phyloP scores from a whole-genome alignment of 139 green algal species.

The Coelastrella sp. region DNA sequence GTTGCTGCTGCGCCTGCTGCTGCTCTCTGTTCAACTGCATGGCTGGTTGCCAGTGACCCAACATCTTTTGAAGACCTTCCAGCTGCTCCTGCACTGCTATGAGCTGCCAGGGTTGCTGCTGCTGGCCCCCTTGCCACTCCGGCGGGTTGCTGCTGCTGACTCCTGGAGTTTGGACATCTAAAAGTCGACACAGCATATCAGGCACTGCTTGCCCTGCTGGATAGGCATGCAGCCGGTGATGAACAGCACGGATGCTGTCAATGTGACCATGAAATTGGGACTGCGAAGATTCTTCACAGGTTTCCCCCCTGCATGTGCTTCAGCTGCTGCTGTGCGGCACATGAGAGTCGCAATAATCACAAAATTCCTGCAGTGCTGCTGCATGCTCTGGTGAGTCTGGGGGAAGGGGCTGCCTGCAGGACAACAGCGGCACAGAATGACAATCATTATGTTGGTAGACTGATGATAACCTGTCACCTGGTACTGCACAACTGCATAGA shows the following conservation, averaged over 20 bases:
- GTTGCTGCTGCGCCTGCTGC: no score
- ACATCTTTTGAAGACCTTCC: no score
- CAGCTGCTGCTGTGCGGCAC: no score
- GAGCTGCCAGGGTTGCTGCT: not conserved
- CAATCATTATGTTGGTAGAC: no score
- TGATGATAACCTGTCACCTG: no score
- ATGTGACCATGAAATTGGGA: not conserved
- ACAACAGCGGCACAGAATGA: not conserved
- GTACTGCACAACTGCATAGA: no score
- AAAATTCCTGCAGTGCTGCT: slow-evolving; percentile 6
- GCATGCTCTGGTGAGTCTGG: slow-evolving; percentile 30
- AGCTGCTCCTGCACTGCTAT: not conserved
- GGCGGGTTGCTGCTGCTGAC: not conserved
- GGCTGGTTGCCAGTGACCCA: no score
- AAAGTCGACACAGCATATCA: not conserved
- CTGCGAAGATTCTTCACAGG: not conserved
- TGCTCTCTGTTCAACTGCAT: no score
- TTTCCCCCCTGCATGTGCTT: no score
- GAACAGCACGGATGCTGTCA: not conserved
- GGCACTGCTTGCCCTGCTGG: not conserved
- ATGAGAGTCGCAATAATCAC: not conserved
- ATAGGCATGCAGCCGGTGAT: not conserved
- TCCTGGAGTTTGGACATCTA: not conserved
- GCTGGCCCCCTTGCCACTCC: not conserved
- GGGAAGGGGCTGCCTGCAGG: slow-evolving; percentile 10